These are phyloP conservation scores for Neonectria neomacrospora DNA, from an alignment of 2,329 filamentous ascomycete genomes.

Conservation along the genomic window DNA sequence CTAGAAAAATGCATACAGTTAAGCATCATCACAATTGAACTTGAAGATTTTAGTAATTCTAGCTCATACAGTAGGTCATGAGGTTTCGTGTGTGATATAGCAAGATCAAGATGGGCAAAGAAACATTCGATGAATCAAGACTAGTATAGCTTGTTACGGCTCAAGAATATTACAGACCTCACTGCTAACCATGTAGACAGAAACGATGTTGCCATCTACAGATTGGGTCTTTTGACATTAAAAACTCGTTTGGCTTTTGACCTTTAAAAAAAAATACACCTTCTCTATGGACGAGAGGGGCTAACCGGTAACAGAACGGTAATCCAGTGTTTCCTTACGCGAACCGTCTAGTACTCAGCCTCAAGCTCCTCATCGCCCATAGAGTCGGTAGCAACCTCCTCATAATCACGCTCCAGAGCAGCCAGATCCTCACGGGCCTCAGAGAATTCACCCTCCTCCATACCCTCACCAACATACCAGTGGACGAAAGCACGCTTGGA, in stretches of 20 bases:
- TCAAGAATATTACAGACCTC: not conserved
- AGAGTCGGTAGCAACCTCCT: constrained; percentile 96
- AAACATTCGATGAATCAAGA: not conserved
- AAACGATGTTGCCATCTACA: constrained; percentile 43
- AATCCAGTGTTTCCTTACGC: constrained; percentile 40
- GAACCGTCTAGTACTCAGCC: constrained; percentile 82
- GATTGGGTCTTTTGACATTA: constrained; percentile 51
- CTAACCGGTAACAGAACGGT: constrained; percentile 39
- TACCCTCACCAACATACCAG: constrained; percentile 99
- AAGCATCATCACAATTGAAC: no score
- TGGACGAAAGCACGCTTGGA: constrained; percentile 99
- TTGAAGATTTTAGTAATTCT: no score
- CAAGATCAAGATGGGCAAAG: no score
- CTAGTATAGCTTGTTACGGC: not conserved
- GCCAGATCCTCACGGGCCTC: constrained; percentile 99
- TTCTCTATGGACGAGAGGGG: constrained; percentile 46
- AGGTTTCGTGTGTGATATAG: no score
- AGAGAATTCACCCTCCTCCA: constrained; percentile 99
- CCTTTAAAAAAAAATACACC: constrained; percentile 54
- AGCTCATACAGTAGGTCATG: no score
- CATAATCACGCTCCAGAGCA: constrained; percentile 97
- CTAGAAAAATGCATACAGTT: no score
- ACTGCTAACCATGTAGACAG: not conserved
- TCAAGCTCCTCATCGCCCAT: constrained; percentile 87
- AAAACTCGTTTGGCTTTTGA: constrained; percentile 51